Base-by-base conservation (phyloP, 2,329 filamentous ascomycete species). In the Nigrospora oryzae region DNA sequence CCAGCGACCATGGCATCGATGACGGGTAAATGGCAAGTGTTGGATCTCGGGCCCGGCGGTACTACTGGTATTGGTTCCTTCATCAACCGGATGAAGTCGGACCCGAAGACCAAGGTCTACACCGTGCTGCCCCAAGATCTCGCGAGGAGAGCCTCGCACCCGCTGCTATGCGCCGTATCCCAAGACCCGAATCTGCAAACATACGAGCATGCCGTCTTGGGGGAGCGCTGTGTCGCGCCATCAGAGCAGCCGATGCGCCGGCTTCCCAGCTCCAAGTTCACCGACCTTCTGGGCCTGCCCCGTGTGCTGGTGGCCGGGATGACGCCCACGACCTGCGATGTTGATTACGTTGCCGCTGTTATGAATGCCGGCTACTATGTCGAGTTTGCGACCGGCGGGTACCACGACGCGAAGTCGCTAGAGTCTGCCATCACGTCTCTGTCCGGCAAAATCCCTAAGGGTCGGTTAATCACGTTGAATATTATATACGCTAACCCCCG, bases 1-100 rank as follows among this genome's bases (percentile, higher is more conserved):
- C 19, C 19, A 6, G 19, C 19, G 4, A 23, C 6, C 19, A 23
- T 23, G 19, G 19, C 19, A 6, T 23, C 19, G 19, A 23, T 23
- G 19, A 23, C 19, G 93, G 93, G 19, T 4, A 23, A 6, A 16
- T 95, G 90, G 4, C 93, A 98, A 63, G 87, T 98, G 45, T 72
- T 98, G 43, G 93, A 98, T 68, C 97, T 98, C 56, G 93, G 93
- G 38, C 93, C 93, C 17, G 93, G 93, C 59, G 93, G 93, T 50
- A 91, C 93, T 16, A 93, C 93, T 52, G 82, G 98, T 19, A 23
- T 23, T 6, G 19, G 19, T 23, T 23, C 19, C 19, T 23, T 23
- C 19, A 23, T 23, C 19, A 4, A 23, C 4, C 19, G 19, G 4
- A 23, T 23, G 6, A 23, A 23, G 19, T 23, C 19, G 19, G 19